Percentiles rank a stretch among this genome's conserved stretches.
Evolutionary conservation across 768 basidiomycete species (phyloP).

Genomic region (Xerocomellus amylosporus): DNA sequence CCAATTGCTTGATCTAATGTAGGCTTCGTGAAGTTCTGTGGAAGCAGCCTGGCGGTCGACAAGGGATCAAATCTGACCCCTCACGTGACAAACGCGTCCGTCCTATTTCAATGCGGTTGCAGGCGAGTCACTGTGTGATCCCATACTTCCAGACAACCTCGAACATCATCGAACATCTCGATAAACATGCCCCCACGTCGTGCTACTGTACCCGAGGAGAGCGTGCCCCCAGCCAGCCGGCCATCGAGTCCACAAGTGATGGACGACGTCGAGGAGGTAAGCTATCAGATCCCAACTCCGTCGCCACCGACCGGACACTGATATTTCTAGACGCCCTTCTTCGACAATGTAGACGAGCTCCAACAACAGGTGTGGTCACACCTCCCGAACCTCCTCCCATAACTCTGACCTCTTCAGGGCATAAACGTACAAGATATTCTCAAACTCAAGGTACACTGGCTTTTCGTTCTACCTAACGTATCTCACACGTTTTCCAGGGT

Average conservation of each 20-base stretch:
- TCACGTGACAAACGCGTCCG: constrained; percentile 23
- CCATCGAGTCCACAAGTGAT: constrained; percentile 21
- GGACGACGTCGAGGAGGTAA: constrained; percentile 45
- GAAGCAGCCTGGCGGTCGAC: background rate
- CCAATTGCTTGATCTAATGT: background rate
- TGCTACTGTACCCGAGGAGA: constrained; percentile 22
- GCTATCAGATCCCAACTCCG: background rate
- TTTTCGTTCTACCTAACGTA: background rate
- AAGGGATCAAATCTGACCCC: background rate
- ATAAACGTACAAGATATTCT: constrained; percentile 94
- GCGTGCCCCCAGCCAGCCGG: constrained; percentile 28
- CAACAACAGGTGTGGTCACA: constrained; percentile 63
- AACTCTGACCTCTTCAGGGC: constrained; percentile 49
- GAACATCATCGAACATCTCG: background rate
- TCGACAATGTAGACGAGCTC: constrained; percentile 80
- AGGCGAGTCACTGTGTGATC: background rate
- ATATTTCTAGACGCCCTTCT: constrained; percentile 51
- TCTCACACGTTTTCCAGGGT: constrained; percentile 39
- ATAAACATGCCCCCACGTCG: constrained; percentile 31
- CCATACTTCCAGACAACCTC: background rate
- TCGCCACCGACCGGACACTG: background rate
- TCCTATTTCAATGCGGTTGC: constrained; percentile 12
- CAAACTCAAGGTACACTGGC: constrained; percentile 72
- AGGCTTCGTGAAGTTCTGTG: background rate
- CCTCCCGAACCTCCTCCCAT: constrained; percentile 5